These are phyloP conservation scores for Myxozyma mucilagina DNA, from an alignment of 805 yeast genomes.

Conservation along the genomic window DNA sequence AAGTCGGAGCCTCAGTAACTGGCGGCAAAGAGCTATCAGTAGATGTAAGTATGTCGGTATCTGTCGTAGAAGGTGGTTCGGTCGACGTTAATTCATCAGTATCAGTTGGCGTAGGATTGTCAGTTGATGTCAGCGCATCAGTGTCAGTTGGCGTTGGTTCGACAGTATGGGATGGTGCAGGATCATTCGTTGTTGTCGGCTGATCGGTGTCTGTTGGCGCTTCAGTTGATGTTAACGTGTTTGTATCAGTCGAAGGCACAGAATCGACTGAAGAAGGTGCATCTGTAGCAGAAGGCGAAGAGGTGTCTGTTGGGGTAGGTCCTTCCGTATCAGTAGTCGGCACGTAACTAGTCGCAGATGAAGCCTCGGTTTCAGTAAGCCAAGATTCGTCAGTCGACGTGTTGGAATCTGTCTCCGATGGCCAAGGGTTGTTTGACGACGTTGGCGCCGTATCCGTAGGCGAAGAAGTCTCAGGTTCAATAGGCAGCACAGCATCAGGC, in stretches of 20 bases:
- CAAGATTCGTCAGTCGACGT: not conserved
- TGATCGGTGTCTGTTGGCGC: not conserved
- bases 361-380: not conserved
- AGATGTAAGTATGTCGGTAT: not conserved
- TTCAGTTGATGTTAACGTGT: not conserved
- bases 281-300: not conserved
- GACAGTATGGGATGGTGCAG: not conserved
- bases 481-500: not conserved
- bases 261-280: not conserved
- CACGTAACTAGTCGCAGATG: too few species aligned
- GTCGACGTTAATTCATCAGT: not conserved
- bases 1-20: not conserved
- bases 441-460: not conserved
- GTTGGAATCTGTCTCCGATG: not conserved
- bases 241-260: not conserved
- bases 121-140: not conserved
- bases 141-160: not conserved
- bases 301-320: not conserved
- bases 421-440: too few species aligned
- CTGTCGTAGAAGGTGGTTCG: not conserved
- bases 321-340: not conserved
- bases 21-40: not conserved
- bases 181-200: not conserved
- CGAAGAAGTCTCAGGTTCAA: not conserved
- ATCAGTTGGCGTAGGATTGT: not conserved